A percentile compares a stretch with the other conserved stretches of the same genome.
Conservation (phyloP, 768 basidiomycete genomes). For the Suillus spraguei region DNA sequence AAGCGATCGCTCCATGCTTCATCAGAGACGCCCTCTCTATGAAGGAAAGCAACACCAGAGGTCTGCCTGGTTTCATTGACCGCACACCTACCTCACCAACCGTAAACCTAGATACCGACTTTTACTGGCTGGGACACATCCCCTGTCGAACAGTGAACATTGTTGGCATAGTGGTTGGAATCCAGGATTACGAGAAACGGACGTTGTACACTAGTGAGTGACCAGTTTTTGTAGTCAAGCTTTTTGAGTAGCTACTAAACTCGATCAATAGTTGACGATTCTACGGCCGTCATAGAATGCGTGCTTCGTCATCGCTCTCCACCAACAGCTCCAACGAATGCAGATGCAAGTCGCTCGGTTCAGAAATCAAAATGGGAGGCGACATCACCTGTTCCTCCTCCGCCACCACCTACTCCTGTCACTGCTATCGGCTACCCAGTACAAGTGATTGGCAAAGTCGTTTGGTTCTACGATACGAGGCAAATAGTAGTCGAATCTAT, state of each 20-base stretch:
- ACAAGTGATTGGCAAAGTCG: slow-evolving; percentile 49
- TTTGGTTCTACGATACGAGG: slow-evolving; percentile 41
- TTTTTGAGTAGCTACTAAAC: slow-evolving; percentile 11
- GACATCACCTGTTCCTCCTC: neutral
- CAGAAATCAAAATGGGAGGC: slow-evolving; percentile 7
- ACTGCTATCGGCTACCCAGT: slow-evolving; percentile 50
- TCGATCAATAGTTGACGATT: slow-evolving; percentile 66
- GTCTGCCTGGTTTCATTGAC: slow-evolving; percentile 18
- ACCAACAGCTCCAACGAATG: slow-evolving; percentile 15
- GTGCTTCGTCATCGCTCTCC: slow-evolving; percentile 41
- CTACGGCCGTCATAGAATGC: slow-evolving; percentile 75
- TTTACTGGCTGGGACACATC: slow-evolving; percentile 70
- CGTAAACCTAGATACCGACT: slow-evolving; percentile 48
- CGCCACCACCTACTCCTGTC: slow-evolving; percentile 36
- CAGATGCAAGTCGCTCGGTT: slow-evolving; percentile 13
- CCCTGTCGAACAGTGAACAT: slow-evolving; percentile 68
- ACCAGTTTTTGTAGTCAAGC: neutral
- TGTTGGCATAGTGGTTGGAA: slow-evolving; percentile 66
- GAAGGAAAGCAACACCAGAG: slow-evolving; percentile 39
- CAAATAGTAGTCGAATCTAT: slow-evolving; percentile 52
- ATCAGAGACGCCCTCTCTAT: slow-evolving; percentile 53
- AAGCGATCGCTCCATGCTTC: slow-evolving; percentile 58
- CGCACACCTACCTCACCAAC: slow-evolving; percentile 1
- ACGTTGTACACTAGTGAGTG: slow-evolving; percentile 59
- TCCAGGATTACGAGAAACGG: slow-evolving; percentile 60